Conservation (phyloP, 2,329 filamentous ascomycete species). For the Sclerotinia sclerotiorum region DNA sequence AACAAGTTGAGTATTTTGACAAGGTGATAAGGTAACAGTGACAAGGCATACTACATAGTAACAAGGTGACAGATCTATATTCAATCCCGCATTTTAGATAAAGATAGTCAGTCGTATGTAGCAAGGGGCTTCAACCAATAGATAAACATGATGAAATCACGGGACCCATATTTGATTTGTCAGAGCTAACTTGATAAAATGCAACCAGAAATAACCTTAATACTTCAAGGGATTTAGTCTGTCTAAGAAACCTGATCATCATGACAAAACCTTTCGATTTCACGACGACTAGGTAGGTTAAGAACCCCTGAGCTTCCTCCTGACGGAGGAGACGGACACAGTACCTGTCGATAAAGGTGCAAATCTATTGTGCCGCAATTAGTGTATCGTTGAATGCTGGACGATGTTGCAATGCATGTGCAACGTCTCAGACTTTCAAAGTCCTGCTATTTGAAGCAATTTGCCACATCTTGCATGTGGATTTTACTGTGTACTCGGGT, state of each 20-base stretch:
- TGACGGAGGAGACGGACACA: not conserved
- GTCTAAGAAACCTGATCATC: conserved; percentile 2
- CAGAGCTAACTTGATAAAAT: not conserved
- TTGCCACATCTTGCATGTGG: not conserved
- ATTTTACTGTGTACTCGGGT: conserved; percentile 10
- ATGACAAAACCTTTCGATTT: conserved; percentile 2
- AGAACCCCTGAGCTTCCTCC: not conserved
- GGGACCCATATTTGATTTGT: conserved; percentile 11
- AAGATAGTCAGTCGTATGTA: not conserved
- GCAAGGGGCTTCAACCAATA: conserved; percentile 1
- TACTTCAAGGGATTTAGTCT: not conserved
- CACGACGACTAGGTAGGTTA: conserved; percentile 1
- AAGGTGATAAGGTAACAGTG: not conserved
- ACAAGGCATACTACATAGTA: not conserved
- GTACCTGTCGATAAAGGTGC: not conserved
- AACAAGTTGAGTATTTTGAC: conserved; percentile 9
- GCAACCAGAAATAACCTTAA: not conserved
- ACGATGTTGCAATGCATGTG: conserved; percentile 14
- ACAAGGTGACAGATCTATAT: conserved; percentile 10
- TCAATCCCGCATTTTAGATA: not conserved
- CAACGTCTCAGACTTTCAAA: conserved; percentile 16
- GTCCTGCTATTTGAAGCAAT: not conserved
- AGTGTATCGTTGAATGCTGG: not conserved
- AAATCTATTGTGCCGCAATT: conserved; percentile 5
- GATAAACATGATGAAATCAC: not conserved